Base-by-base conservation (phyloP, 768 basidiomycete genomes). In the Hortiboletus flavorubellus region DNA sequence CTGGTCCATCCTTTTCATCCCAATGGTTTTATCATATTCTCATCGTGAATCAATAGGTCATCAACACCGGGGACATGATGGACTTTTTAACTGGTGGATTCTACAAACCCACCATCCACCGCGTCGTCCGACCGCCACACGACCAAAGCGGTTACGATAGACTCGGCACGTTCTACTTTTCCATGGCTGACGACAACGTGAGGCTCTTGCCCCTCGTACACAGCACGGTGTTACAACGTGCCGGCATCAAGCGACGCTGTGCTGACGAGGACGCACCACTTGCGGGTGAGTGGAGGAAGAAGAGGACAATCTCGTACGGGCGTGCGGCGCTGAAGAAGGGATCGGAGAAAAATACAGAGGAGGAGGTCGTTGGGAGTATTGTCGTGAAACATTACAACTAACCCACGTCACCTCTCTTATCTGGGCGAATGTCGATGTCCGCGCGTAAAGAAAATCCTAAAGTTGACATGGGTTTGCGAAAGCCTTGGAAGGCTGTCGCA, bases 21-120 rank as follows among this genome's bases (percentile, higher is more conserved):
- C 41, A 14, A 34, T 26, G 18, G 26, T 39, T 12, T 21, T 16
- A 23, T 16, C 21, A 12, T 16, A 31, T 40, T 16, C 18, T 45
- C 9, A 44, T n/a, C 12, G 5, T 26, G 2, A 43, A 43, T 15
- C 31, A n/a, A n/a, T 35, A 84, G 83, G 75, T 82, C 9, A 72
- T 86, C 41, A 85, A 85, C 54, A 76, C 78, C 0, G 83, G 84
- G 15, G 83, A 85, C 53, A 76, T 77, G 8, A 68, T 85, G 60
- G 78, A 82, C 52, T 80, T 83, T 63, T 70, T 85, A 14, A 81
- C 80, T 2, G 82, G 83, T 0, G 82, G 82, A 0, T 83, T 70
- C 60, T 84, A 83, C 65, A 75, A 71, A 12, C 78, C 76, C 11
- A 85, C n/a, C 79, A 26, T 26, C 26, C 26, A 26, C 26, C 26